These are phyloP conservation scores for Penicillium verhagenii DNA, from an alignment of 495 filamentous ascomycete species.

Conservation along the genomic window DNA sequence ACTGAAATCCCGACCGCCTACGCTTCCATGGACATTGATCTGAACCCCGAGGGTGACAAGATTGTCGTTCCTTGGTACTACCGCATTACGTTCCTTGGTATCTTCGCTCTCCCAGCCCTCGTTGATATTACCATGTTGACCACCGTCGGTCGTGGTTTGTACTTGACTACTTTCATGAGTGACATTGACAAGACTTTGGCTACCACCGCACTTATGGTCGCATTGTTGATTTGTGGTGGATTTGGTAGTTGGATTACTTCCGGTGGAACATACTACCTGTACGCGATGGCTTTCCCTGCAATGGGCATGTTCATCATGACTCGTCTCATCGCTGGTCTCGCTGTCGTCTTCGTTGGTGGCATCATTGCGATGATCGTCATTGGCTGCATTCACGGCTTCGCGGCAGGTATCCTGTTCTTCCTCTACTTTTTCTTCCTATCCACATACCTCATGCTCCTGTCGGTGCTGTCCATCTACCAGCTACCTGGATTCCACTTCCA, in stretches of 20 bases:
- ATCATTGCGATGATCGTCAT: constrained; percentile 2
- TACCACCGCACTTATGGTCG: constrained; percentile 3
- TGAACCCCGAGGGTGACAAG: constrained; percentile 2
- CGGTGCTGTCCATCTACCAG: constrained; percentile 1
- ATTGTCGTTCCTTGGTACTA: neutral
- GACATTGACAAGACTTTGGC: constrained; percentile 7
- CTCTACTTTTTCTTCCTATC: constrained; percentile 6
- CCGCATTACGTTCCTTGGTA: constrained; percentile 3
- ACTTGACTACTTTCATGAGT: constrained; percentile 4
- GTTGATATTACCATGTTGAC: constrained; percentile 5
- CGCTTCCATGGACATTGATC: constrained; percentile 3
- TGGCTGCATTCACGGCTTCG: constrained; percentile 1
- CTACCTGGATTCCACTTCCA: constrained; percentile 2
- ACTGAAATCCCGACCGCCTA: constrained; percentile 6
- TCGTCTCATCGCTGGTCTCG: neutral
- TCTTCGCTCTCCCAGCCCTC: constrained; percentile 1
- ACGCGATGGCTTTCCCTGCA: constrained; percentile 4
- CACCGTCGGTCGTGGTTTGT: constrained; percentile 1
- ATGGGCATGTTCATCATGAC: constrained; percentile 6
- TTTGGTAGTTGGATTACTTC: constrained; percentile 5
- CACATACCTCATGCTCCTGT: constrained; percentile 4
- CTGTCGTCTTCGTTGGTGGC: neutral
- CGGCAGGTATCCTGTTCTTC: constrained; percentile 2
- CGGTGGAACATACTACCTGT: constrained; percentile 4
- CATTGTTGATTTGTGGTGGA: constrained; percentile 1